Evolutionary conservation across 768 basidiomycete genomes (phyloP).

Genomic region (Leccinum boreale): DNA sequence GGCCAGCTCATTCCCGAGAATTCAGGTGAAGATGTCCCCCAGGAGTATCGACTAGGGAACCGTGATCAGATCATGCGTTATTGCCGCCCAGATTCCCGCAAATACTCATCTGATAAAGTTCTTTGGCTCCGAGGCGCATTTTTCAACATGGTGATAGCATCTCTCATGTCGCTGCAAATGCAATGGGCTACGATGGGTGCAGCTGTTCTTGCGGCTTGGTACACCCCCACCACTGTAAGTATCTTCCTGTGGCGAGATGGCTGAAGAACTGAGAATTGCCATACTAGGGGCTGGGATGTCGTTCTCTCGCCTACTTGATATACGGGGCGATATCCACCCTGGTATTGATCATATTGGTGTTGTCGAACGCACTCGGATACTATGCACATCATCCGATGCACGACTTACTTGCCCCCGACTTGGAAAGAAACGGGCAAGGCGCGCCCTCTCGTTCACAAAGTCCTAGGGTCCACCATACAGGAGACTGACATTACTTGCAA

Average conservation of each 20-base stretch:
- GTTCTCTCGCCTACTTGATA: constrained; percentile 30
- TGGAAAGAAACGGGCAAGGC: neutral
- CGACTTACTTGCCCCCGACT: neutral
- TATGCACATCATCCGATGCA: constrained; percentile 9
- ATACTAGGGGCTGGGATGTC: constrained; percentile 32
- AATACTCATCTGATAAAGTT: neutral
- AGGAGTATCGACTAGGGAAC: constrained; percentile 17
- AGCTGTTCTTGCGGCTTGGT: neutral
- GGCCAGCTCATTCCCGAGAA: neutral
- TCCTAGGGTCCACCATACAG: neutral
- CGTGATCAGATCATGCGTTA: constrained; percentile 14
- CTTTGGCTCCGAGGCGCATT: constrained; percentile 23
- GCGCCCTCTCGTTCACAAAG: too few relatives aligned
- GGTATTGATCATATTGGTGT: constrained; percentile 29
- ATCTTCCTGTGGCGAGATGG: neutral
- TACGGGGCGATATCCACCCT: constrained; percentile 29
- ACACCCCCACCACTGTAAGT: constrained; percentile 30
- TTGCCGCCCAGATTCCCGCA: constrained; percentile 8
- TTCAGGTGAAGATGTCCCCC: neutral
- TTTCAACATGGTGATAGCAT: constrained; percentile 28
- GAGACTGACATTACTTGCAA: too few relatives aligned
- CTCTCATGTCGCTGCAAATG: constrained; percentile 26
- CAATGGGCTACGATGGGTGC: constrained; percentile 33
- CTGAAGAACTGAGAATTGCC: neutral
- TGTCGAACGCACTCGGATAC: constrained; percentile 27